A percentile compares a stretch with the other conserved stretches of the same genome.
These are phyloP conservation scores for Chlorella sp. DNA, from an alignment of 139 green algal genomes.

Conservation along the genomic window DNA sequence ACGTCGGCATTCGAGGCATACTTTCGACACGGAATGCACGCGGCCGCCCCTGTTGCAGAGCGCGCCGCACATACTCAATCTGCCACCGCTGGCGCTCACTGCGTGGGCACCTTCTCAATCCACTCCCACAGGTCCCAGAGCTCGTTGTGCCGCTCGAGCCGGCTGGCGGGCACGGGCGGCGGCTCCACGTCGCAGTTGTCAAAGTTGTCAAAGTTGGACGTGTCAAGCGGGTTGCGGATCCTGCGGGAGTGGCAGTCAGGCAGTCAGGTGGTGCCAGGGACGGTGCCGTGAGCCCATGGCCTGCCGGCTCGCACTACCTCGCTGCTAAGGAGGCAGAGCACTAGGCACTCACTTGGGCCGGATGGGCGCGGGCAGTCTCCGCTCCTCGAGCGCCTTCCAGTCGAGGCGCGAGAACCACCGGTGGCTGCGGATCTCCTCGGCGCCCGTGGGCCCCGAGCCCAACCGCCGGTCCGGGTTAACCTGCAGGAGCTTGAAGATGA, in stretches of 20 bases:
- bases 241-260: too few species aligned
- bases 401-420: slow-evolving; percentile 60
- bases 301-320: too few species aligned
- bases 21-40: too few species aligned
- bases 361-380: slow-evolving; percentile 50
- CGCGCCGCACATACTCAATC: too few species aligned
- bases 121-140: slow-evolving; percentile 48
- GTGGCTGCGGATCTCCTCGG: slow-evolving; percentile 60
- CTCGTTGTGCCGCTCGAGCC: slow-evolving; percentile 25
- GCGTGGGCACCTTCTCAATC: slow-evolving; percentile 30
- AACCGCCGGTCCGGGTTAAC: slow-evolving; percentile 63
- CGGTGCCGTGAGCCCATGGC: too few species aligned
- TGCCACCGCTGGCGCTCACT: too few species aligned
- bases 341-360: slow-evolving; percentile 18
- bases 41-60: too few species aligned
- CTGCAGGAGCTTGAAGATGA: slow-evolving; percentile 76
- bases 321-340: too few species aligned
- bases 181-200: slow-evolving; percentile 41
- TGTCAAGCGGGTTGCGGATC: slow-evolving; percentile 53
- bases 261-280: too few species aligned
- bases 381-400: slow-evolving; percentile 52
- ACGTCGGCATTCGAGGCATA: too few species aligned
- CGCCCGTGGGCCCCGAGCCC: slow-evolving; percentile 40
- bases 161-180: slow-evolving; percentile 19
- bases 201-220: slow-evolving; percentile 69